These are phyloP conservation scores for Lycium ferocissimum DNA, from an alignment of 257 asterid species.

Conservation along the genomic window DNA sequence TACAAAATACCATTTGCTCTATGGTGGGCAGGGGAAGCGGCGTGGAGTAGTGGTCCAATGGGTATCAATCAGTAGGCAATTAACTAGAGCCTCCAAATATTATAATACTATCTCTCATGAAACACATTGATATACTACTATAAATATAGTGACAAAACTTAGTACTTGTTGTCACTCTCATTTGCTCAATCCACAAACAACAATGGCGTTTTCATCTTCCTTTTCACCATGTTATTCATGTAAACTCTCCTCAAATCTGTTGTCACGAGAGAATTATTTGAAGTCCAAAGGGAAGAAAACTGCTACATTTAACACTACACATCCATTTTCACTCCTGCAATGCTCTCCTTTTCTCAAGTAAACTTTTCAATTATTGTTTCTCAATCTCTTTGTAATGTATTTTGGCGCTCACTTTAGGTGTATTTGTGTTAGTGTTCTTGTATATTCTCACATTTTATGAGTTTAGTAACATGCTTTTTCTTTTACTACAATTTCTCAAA, in stretches of 20 bases:
- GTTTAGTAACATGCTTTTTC: background rate
- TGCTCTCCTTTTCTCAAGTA: constrained; percentile 56
- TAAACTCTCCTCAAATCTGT: background rate
- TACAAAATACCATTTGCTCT: background rate
- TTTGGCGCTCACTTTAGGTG: background rate
- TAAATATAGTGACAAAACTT: background rate
- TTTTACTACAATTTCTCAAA: background rate
- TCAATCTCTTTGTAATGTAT: background rate
- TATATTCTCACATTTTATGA: background rate
- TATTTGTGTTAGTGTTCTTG: background rate
- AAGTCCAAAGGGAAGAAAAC: constrained; percentile 23
- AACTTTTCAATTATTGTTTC: background rate
- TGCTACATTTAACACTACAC: constrained; percentile 46
- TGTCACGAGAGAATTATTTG: background rate
- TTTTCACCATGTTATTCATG: constrained; percentile 6
- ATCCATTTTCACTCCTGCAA: constrained; percentile 47
- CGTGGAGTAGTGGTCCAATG: constrained; percentile 7
- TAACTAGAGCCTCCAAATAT: background rate
- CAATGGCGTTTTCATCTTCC: constrained; percentile 24
- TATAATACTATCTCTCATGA: no score
- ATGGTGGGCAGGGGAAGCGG: constrained; percentile 17
- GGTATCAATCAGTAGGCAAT: background rate
- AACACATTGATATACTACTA: no score
- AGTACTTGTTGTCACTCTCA: no score
- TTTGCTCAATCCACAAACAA: background rate